Conservation (phyloP, 257 asterid species). For the Hygrophila difformis region DNA sequence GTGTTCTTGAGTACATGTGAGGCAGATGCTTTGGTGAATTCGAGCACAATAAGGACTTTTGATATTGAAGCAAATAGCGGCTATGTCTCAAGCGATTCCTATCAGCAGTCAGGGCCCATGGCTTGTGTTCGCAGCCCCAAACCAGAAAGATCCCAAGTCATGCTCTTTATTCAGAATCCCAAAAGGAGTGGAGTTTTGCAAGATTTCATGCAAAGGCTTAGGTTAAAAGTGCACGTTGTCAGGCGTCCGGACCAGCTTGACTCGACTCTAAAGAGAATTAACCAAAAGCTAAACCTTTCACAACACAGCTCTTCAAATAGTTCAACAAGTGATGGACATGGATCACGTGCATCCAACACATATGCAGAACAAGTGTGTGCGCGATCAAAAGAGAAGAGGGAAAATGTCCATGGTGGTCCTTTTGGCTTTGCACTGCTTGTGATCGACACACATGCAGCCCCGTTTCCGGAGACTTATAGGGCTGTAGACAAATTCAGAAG, state of each 20-base stretch:
- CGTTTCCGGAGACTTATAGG: slow-evolving; percentile 27
- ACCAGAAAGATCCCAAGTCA: slow-evolving; percentile 37
- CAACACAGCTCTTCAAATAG: slow-evolving; percentile 21
- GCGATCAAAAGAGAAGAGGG: slow-evolving; percentile 29
- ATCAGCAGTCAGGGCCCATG: slow-evolving; percentile 18
- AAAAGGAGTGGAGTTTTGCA: slow-evolving; percentile 35
- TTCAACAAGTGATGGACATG: too few relatives aligned
- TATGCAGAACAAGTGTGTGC: too few relatives aligned
- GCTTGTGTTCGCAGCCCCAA: slow-evolving; percentile 23
- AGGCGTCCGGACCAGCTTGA: slow-evolving; percentile 39
- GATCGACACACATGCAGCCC: slow-evolving; percentile 39
- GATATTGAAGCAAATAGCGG: slow-evolving; percentile 23
- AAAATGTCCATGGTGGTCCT: background rate
- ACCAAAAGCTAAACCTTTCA: slow-evolving; percentile 17
- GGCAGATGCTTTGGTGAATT: background rate
- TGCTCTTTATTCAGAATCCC: slow-evolving; percentile 42
- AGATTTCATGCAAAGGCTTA: slow-evolving; percentile 38
- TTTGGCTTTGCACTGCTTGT: slow-evolving; percentile 41
- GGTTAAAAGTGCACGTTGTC: slow-evolving; percentile 39
- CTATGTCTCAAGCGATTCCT: slow-evolving; percentile 15
- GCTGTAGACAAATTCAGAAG: slow-evolving; percentile 51
- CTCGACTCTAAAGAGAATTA: slow-evolving; percentile 30
- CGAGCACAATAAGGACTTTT: slow-evolving; percentile 1
- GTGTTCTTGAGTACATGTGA: slow-evolving; percentile 19
- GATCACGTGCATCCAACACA: slow-evolving; percentile 27